These are phyloP conservation scores for Diutina mesorugosa DNA, from an alignment of 1,139 yeast species.

Conservation along the genomic window DNA sequence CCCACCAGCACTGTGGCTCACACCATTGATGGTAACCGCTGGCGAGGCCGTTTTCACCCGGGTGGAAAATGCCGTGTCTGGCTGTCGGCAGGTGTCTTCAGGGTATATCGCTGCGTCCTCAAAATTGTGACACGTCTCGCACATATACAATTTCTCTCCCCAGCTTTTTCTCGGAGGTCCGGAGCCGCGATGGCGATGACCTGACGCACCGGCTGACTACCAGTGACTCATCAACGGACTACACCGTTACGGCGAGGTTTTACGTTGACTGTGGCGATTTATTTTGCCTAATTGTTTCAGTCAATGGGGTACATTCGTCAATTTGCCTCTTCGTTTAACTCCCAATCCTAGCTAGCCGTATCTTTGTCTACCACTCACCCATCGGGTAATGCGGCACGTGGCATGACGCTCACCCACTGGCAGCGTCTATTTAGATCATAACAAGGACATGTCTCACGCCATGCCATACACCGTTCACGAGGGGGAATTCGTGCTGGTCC, in stretches of 20 bases:
- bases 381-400: background rate
- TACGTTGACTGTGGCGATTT: background rate
- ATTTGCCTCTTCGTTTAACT: background rate
- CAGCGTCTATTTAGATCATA: background rate
- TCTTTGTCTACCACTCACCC: background rate
- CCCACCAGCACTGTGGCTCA: too few relatives aligned
- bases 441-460: background rate
- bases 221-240: background rate
- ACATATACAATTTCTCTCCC: background rate
- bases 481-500: background rate
- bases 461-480: background rate
- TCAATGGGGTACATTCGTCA: too few relatives aligned
- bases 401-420: background rate
- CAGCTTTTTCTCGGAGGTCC: background rate
- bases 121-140: background rate
- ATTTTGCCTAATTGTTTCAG: too few relatives aligned
- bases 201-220: background rate
- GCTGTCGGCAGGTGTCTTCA: too few relatives aligned
- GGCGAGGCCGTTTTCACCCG: too few relatives aligned
- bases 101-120: background rate
- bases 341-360: background rate
- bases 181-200: background rate
- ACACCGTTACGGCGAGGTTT: background rate
- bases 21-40: too few relatives aligned
- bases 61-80: too few relatives aligned